These are phyloP conservation scores for Scenedesmus sp. DNA, from an alignment of 163 green algal genomes.

Conservation along the genomic window DNA sequence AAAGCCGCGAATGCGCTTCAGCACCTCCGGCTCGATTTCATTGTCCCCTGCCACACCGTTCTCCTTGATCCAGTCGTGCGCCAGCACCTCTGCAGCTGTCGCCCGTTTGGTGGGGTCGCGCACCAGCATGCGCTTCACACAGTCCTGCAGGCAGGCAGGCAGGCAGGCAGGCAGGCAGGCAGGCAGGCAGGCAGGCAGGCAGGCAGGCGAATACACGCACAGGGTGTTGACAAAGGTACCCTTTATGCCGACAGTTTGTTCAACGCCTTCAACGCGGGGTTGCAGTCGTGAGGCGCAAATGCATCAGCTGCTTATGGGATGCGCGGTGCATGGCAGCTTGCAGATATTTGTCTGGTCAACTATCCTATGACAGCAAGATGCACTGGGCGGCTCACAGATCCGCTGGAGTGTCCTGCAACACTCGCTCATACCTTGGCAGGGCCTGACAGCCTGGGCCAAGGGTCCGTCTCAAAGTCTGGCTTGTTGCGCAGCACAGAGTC, in stretches of 20 bases:
- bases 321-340: too few relatives aligned
- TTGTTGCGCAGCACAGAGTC: constrained; percentile 89
- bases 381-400: too few relatives aligned
- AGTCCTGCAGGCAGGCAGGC: constrained; percentile 82
- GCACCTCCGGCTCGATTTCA: constrained; percentile 93
- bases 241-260: too few relatives aligned
- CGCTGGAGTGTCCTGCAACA: background rate
- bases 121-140: constrained; percentile 92
- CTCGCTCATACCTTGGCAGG: constrained; percentile 35
- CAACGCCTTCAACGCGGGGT: too few relatives aligned
- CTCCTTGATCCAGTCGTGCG: constrained; percentile 95
- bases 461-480: constrained; percentile 92
- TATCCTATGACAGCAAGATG: too few relatives aligned
- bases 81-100: constrained; percentile 91
- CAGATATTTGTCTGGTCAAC: too few relatives aligned
- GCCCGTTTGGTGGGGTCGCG: constrained; percentile 90
- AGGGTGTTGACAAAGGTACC: too few relatives aligned
- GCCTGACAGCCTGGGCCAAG: constrained; percentile 93
- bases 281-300: background rate
- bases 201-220: too few relatives aligned
- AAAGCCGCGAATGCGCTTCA: constrained; percentile 94
- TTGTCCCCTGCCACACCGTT: constrained; percentile 90
- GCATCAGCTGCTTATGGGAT: too few relatives aligned
- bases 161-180: too few relatives aligned
- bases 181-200: too few relatives aligned